Evolutionary conservation across 352 stramenopile species (phyloP), one percentile per base, ranked within the genome.

Genomic region (Peronospora destructor): DNA sequence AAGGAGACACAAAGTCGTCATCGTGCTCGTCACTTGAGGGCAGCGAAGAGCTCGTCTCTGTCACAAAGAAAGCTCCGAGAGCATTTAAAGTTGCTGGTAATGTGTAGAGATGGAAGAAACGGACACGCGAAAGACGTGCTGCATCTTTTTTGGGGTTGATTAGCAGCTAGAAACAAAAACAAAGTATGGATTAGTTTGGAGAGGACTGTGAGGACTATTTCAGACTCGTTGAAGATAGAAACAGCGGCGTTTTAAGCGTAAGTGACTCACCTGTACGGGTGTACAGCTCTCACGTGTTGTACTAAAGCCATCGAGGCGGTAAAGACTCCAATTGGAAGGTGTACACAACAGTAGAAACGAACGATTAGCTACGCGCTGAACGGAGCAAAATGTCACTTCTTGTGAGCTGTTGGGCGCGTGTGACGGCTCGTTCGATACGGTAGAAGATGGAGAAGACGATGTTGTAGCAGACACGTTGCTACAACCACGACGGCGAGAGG

Each of bases 21-120:
- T 79, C 61, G 13, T 75, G 57, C 2, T 73, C 45, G 39, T 69
- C 42, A 30, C 25, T 61, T 34, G 19, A 54, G 13, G 13, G 19
- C 45, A 26, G 6, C 12, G 28, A 45, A 6, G 14, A 19, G 34
- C 32, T 61, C 36, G 61, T 46, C 46, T 86, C 68, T 17, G 68
- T 68, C 33, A 86, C 76, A 33, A 89, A 84, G 2, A 75, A 28
- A 30, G 48, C 66, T 9, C 66, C 63, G 10, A 89, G 43, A 11
- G 63, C 63, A 17, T 34, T 64, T 9, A 64, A 4, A 5, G 19
- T 17, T 11, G 34, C 28, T 1, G 46, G 50, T 29, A 72, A 56
- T 33, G 75, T 51, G 43, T 80, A 90, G 41, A 90, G 53, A 12
- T 63, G 70, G 28, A 90, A 68, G 57, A 87, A 74, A 23, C 79